Evolutionary conservation across 257 asterid genomes (phyloP), one percentile per base, ranked within the genome.

Genomic region (Solanum peruvianum): DNA sequence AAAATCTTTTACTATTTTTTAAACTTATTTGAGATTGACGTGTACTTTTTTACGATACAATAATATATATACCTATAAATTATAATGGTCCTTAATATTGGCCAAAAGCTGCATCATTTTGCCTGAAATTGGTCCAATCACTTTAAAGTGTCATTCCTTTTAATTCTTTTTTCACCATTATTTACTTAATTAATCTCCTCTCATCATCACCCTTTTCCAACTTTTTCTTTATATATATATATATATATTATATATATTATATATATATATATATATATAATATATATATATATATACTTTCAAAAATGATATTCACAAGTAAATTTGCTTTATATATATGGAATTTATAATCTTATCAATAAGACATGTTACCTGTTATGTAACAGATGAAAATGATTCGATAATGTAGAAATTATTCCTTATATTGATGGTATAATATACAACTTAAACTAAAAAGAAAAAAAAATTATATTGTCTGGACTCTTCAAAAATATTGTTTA

Each of bases 71-170:
- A 52, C 0, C 20, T 15, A 49, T 49, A 39, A 7, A 7, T 41
- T 41, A 41, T 20, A 67, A 85, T 90, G 91, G 90, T 90, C 92
- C 92, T 92, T 90, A 90, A 90, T 87, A 86, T 86, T 87, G 87
- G 86, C 91, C 90, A 73, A 90, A 90, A 76, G 89, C 83, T 89
- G 73, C 91, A 91, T 91, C 91, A 91, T 88, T 88, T 90, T 91
- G 93, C 35, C 20, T 66, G 18, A 25, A 66, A 16, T 25, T 70
- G n/a, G 76, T 35, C 76, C 76, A 33, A 71, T 71, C 16, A 35
- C 45, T 72, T 72, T 72, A 72, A 72, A 35, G 27, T 72, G 16
- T 35, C 27, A 4, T 35, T 1, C 25, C 5, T 72, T 72, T 37
- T 37, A 37, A 5, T 37, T 35, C 62, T 52, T 52, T 52, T 52